These are phyloP conservation scores for Saccharomycopsis crataegensis DNA, from an alignment of 1,139 yeast genomes.

Conservation along the genomic window DNA sequence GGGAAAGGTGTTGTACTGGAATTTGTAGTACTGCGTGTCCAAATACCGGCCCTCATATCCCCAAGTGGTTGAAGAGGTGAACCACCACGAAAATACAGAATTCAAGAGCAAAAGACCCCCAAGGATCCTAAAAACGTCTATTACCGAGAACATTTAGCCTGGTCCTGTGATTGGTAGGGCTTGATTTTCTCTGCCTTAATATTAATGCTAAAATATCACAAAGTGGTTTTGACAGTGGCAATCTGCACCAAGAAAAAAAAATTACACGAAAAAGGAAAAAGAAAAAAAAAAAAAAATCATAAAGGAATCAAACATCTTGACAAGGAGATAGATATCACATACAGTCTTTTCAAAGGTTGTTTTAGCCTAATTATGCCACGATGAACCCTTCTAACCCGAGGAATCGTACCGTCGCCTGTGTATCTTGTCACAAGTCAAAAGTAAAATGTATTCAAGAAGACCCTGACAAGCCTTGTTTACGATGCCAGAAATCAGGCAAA, in stretches of 20 bases:
- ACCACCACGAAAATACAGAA: conserved; percentile 43
- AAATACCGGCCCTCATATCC: conserved; percentile 42
- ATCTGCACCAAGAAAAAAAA: no score
- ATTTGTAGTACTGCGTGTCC: conserved; percentile 30
- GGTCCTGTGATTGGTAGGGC: no score
- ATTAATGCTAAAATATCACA: no score
- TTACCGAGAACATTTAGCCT: conserved; percentile 18
- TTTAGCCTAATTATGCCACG: no score
- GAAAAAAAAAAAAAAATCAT: no score
- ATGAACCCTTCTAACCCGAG: background rate
- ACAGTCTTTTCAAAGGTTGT: no score
- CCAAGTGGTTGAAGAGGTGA: conserved; percentile 45
- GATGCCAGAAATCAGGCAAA: conserved; percentile 61
- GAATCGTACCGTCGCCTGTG: conserved; percentile 32
- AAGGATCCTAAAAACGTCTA: conserved; percentile 40
- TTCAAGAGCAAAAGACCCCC: conserved; percentile 43
- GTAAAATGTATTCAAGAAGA: conserved; percentile 40
- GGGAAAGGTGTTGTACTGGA: conserved; percentile 23
- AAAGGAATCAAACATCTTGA: no score
- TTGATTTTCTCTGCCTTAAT: no score
- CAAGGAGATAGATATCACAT: no score
- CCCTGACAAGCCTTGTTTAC: conserved; percentile 59
- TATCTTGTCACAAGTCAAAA: conserved; percentile 39
- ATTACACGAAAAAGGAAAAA: no score
- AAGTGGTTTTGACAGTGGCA: no score